phyloP scores from a whole-genome alignment of 306 rosid genomes.

The Hippophae tibetana region DNA sequence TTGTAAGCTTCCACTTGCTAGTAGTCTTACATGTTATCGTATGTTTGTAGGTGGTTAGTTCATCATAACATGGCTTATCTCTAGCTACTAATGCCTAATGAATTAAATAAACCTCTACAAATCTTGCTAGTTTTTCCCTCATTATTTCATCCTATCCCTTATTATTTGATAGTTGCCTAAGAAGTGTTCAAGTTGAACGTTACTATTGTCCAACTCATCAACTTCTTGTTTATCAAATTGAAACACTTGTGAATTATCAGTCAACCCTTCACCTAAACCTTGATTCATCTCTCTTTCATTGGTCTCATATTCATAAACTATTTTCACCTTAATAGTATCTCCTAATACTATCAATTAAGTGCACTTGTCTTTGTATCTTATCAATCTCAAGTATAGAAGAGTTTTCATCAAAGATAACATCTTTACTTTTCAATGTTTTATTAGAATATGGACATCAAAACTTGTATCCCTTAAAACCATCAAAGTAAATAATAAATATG shows the following conservation, averaged over 20 bases:
- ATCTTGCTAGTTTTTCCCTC: not conserved
- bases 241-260: too few species aligned
- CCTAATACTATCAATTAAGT: too few species aligned
- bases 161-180: not conserved
- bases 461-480: not conserved
- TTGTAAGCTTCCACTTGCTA: not conserved
- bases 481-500: not conserved
- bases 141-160: not conserved
- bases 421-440: accelerated
- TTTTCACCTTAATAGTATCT: too few species aligned
- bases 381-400: too few species aligned
- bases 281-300: too few species aligned
- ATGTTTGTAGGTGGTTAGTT: not conserved
- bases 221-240: too few species aligned
- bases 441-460: not conserved
- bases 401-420: not conserved
- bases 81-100: not conserved
- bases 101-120: not conserved
- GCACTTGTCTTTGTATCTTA: too few species aligned
- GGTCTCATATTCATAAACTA: not conserved
- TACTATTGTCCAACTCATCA: too few species aligned
- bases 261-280: too few species aligned
- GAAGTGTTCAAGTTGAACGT: too few species aligned
- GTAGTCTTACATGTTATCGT: not conserved
- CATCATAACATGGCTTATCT: not conserved